These are phyloP conservation scores for Trypanosoma avium DNA, from an alignment of 208 protist genomes.

Conservation along the genomic window DNA sequence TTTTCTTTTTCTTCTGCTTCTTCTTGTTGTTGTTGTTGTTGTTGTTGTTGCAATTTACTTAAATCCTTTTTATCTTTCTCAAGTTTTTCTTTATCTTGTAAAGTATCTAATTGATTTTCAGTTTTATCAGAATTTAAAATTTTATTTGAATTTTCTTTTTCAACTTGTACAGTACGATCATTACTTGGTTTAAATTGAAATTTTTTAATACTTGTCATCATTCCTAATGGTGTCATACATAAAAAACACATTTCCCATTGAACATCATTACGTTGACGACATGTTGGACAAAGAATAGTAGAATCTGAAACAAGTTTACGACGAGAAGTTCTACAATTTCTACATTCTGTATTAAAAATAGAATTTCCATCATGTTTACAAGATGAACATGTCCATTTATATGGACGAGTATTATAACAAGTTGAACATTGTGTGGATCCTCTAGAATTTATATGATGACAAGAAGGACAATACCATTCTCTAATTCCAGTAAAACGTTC, in stretches of 20 bases:
- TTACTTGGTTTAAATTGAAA: not conserved
- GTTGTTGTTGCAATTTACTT: not conserved
- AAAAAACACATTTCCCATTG: conserved; percentile 81
- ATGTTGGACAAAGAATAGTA: conserved; percentile 46
- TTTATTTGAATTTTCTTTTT: not conserved
- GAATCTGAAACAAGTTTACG: conserved; percentile 35
- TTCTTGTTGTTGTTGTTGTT: not conserved
- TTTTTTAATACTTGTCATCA: conserved; percentile 44
- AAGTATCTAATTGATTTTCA: too few species aligned
- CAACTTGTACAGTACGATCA: too few species aligned
- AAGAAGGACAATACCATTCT: conserved; percentile 71
- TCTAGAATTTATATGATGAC: conserved; percentile 58
- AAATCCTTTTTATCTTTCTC: not conserved
- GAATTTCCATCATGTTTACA: conserved; percentile 40
- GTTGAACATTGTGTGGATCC: conserved; percentile 62
- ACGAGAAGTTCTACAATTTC: conserved; percentile 34
- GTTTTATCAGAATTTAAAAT: too few species aligned
- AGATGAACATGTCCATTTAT: conserved; percentile 49
- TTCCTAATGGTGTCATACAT: conserved; percentile 30
- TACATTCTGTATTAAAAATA: conserved; percentile 55
- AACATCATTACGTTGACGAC: conserved; percentile 60
- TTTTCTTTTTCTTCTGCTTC: not conserved
- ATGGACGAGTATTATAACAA: conserved; percentile 50
- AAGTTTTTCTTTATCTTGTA: not conserved
- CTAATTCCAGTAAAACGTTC: conserved; percentile 57